phyloP scores from a whole-genome alignment of 2,329 filamentous ascomycete species.

The Berkeleyomyces rouxiae region DNA sequence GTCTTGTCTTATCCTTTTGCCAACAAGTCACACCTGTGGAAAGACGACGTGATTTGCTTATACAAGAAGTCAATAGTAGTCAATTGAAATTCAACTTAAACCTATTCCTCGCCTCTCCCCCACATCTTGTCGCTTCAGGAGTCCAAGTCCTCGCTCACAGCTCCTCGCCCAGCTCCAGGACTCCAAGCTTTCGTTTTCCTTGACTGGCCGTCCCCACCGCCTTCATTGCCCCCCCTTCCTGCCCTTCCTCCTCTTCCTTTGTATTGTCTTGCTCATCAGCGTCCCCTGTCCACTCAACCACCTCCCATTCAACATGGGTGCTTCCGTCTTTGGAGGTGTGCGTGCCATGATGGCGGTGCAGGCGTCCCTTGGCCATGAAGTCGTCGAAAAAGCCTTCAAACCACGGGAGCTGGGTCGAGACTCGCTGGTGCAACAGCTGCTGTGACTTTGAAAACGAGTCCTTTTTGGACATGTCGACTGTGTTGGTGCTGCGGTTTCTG shows the following conservation, averaged over 20 bases:
- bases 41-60: neutral
- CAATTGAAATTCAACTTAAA: no score
- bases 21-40: neutral
- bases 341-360: slow-evolving; percentile 44
- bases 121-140: neutral
- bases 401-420: slow-evolving; percentile 48
- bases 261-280: slow-evolving; percentile 16
- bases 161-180: neutral
- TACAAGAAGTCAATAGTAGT: no score
- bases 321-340: slow-evolving; percentile 41
- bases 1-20: neutral
- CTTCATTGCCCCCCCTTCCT: neutral
- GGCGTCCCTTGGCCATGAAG: slow-evolving; percentile 43
- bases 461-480: neutral
- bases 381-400: slow-evolving; percentile 54
- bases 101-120: no score
- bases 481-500: neutral
- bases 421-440: slow-evolving; percentile 16
- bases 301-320: slow-evolving; percentile 63
- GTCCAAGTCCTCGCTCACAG: no score
- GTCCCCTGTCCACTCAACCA: slow-evolving; percentile 53
- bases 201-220: neutral
- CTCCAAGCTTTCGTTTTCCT: neutral
- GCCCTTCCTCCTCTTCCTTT: neutral
- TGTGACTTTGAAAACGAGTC: slow-evolving; percentile 3